A percentile compares a stretch with the other conserved stretches of the same genome.
phyloP scores from a whole-genome alignment of 345 rosid species.

The Pugionium dolabratum region DNA sequence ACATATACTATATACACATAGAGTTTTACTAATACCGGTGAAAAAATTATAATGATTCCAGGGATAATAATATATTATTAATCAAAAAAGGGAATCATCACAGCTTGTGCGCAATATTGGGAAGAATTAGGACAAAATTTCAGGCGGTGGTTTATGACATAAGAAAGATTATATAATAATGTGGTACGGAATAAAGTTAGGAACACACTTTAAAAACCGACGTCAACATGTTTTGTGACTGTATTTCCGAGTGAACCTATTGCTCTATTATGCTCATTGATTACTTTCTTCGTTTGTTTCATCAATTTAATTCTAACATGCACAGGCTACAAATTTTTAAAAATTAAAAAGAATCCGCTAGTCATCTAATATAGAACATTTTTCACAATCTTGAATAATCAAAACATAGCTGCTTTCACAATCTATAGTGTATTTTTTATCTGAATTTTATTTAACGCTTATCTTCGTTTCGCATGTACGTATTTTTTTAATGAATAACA shows the following conservation, averaged over 20 bases:
- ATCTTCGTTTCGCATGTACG: neutral
- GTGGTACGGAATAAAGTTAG: slow-evolving; percentile 43
- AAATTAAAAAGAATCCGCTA: neutral
- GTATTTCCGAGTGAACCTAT: slow-evolving; percentile 15
- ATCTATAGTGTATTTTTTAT: too few species aligned
- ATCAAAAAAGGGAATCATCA: slow-evolving; percentile 28
- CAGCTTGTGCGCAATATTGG: slow-evolving; percentile 40
- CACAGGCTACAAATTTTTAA: neutral
- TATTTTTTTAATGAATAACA: too few species aligned
- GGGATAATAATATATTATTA: neutral
- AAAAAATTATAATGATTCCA: neutral
- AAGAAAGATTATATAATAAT: slow-evolving; percentile 23
- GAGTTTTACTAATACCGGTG: neutral
- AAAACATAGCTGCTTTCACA: neutral
- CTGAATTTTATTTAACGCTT: neutral
- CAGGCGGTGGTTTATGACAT: slow-evolving; percentile 35
- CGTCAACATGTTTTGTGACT: slow-evolving; percentile 40
- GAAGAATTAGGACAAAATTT: slow-evolving; percentile 29
- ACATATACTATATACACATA: too few species aligned
- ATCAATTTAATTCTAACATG: slow-evolving; percentile 18
- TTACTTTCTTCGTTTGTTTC: slow-evolving; percentile 22
- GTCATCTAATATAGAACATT: neutral
- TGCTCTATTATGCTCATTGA: neutral
- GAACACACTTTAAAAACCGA: slow-evolving; percentile 30
- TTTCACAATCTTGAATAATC: neutral